phyloP scores from a whole-genome alignment of 495 filamentous ascomycete species.

The Amphirosellinia nigrospora region DNA sequence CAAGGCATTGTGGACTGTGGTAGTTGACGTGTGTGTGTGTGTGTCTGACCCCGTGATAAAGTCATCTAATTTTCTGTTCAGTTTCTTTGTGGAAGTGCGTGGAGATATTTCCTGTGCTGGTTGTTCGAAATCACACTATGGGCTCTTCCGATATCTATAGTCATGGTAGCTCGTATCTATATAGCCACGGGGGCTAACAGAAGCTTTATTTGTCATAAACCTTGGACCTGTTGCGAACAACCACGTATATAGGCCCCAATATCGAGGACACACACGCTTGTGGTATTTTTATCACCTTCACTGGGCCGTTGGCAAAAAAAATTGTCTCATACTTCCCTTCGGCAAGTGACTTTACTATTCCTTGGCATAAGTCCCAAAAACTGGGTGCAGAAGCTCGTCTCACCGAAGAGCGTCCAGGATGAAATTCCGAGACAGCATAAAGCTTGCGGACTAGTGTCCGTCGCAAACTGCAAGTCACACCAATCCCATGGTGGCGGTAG shows the following conservation, averaged over 20 bases:
- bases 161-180: background rate
- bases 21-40: no score
- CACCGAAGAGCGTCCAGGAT: background rate
- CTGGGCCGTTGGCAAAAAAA: background rate
- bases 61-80: no score
- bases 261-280: background rate
- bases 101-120: background rate
- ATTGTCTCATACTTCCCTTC: background rate
- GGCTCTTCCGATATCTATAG: background rate
- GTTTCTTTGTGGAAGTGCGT: background rate
- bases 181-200: background rate
- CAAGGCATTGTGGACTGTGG: conserved; percentile 11
- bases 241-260: background rate
- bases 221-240: background rate
- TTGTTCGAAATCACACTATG: background rate
- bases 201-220: background rate
- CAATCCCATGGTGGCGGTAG: background rate
- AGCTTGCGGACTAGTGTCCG: background rate
- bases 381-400: background rate
- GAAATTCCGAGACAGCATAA: background rate
- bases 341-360: background rate
- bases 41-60: no score
- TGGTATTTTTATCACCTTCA: background rate
- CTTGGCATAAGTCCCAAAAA: conserved; percentile 1
- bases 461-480: background rate